Percentiles rank a stretch among this genome's conserved stretches.
Conservation (phyloP, 257 asterid genomes). For the Przewalskia tangutica region DNA sequence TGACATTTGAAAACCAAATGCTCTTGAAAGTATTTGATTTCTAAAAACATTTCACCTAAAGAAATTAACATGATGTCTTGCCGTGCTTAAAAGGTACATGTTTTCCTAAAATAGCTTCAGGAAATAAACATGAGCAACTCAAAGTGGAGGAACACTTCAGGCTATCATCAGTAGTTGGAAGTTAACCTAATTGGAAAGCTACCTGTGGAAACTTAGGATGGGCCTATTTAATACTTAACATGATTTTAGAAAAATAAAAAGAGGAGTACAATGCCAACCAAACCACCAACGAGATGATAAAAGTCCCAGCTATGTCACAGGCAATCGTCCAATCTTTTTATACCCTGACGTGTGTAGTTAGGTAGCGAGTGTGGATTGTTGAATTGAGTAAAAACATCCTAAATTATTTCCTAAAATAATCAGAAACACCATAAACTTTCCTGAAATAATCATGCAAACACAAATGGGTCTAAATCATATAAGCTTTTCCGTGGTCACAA, state of each 20-base stretch:
- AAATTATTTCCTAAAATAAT: neutral
- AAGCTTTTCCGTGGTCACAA: neutral
- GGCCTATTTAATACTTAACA: neutral
- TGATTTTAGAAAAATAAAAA: neutral
- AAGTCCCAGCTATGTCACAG: neutral
- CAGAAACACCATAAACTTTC: neutral
- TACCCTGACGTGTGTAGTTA: neutral
- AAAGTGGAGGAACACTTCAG: neutral
- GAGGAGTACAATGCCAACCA: neutral
- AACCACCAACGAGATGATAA: neutral
- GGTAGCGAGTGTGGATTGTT: neutral
- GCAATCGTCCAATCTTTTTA: neutral
- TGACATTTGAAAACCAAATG: neutral
- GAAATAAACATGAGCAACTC: neutral
- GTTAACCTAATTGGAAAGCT: neutral
- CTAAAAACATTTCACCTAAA: neutral
- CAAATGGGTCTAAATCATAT: neutral
- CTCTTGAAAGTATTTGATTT: neutral
- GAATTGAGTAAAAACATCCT: neutral
- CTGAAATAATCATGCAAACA: neutral
- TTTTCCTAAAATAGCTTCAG: neutral
- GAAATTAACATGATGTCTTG: neutral
- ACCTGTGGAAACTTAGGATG: neutral
- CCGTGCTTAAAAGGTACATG: neutral
- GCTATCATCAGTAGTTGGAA: neutral